phyloP scores from a whole-genome alignment of 345 rosid genomes.

The Sisymbrium altissimum region DNA sequence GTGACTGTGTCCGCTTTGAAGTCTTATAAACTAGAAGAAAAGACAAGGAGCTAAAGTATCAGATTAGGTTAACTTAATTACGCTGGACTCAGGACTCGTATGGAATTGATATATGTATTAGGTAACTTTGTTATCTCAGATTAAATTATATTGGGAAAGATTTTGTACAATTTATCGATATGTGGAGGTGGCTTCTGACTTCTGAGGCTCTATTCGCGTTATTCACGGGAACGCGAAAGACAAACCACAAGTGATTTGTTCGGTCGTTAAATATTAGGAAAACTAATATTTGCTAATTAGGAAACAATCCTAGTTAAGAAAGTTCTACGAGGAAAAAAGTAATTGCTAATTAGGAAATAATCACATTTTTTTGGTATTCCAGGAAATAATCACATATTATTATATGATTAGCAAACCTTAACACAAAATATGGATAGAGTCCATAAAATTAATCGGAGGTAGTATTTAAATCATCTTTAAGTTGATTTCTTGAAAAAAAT shows the following conservation, averaged over 20 bases:
- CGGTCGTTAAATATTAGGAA: background rate
- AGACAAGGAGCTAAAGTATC: conserved; percentile 25
- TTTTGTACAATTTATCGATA: background rate
- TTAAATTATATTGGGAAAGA: background rate
- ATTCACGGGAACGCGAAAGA: conserved; percentile 8
- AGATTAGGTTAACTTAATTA: conserved; percentile 26
- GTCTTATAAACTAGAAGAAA: conserved; percentile 6
- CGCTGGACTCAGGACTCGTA: background rate
- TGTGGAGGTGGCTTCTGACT: conserved; percentile 12
- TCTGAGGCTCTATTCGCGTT: too few relatives aligned
- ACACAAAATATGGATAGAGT: background rate
- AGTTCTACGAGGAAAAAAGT: background rate
- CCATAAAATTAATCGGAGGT: background rate
- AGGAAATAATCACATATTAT: background rate
- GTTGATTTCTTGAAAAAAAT: too few relatives aligned
- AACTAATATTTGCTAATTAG: background rate
- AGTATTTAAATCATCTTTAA: too few relatives aligned
- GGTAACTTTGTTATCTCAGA: conserved; percentile 17
- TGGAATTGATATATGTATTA: conserved; percentile 4
- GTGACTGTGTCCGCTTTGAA: background rate
- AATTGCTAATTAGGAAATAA: background rate
- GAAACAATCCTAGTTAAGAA: background rate
- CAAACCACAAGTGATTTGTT: background rate
- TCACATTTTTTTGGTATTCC: too few relatives aligned
- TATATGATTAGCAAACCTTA: background rate